phyloP scores from a whole-genome alignment of 495 filamentous ascomycete species.

The Lasiosphaeria hispida region DNA sequence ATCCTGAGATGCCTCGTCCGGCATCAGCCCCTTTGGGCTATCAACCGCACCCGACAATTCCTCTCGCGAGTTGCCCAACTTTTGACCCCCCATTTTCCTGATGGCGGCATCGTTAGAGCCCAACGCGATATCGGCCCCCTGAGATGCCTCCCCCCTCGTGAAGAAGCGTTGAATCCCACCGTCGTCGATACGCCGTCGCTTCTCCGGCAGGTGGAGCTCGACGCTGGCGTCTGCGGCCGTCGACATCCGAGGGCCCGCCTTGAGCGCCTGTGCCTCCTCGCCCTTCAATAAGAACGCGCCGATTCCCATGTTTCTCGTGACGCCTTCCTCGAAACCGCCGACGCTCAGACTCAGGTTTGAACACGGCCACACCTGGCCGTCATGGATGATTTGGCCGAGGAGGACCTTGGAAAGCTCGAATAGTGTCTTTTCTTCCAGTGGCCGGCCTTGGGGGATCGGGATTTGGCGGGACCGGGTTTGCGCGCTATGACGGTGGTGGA shows the following conservation, averaged over 20 bases:
- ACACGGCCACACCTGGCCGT: constrained; percentile 84
- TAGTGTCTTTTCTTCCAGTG: constrained; percentile 68
- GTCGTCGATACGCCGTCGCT: constrained; percentile 52
- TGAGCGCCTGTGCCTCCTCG: constrained; percentile 60
- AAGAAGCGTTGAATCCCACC: constrained; percentile 60
- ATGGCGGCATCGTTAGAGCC: constrained; percentile 28
- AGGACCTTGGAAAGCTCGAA: constrained; percentile 75
- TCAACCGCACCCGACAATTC: constrained; percentile 6
- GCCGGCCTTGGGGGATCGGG: constrained; percentile 73
- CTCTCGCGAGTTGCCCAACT: constrained; percentile 23
- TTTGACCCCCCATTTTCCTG: constrained; percentile 23
- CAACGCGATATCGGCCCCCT: constrained; percentile 25
- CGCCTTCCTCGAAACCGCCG: constrained; percentile 84
- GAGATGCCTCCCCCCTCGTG: constrained; percentile 33
- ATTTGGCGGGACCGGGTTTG: constrained; percentile 70
- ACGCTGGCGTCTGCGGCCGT: constrained; percentile 25
- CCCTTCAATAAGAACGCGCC: constrained; percentile 79
- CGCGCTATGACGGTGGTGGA: constrained; percentile 71
- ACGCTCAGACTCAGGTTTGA: constrained; percentile 80
- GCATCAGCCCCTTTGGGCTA: constrained; percentile 3
- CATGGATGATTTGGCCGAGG: constrained; percentile 70
- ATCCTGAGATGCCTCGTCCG: constrained; percentile 18
- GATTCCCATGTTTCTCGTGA: constrained; percentile 80
- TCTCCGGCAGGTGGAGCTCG: constrained; percentile 41
- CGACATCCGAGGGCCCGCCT: constrained; percentile 24